Conservation (phyloP, 257 asterid genomes). For the Anisodus acutangulus region DNA sequence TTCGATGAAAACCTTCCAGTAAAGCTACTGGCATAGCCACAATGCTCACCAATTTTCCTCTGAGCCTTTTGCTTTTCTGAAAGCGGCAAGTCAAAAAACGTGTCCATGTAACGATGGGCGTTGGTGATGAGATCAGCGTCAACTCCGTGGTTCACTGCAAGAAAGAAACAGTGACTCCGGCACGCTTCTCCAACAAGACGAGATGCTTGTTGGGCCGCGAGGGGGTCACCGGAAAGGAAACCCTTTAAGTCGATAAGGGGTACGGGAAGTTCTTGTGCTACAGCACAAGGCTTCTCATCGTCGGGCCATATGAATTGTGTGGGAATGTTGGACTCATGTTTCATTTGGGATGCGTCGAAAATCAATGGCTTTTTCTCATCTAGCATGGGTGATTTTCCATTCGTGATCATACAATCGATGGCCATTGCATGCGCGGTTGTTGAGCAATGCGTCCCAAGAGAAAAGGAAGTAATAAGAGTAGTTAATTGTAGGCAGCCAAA, state of each 20-base stretch:
- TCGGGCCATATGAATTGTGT: constrained; percentile 89
- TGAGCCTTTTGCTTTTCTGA: constrained; percentile 61
- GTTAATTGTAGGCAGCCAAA: constrained; percentile 17
- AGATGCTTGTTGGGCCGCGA: constrained; percentile 53
- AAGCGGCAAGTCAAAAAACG: constrained; percentile 68
- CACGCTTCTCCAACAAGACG: constrained; percentile 72
- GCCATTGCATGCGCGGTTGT: constrained; percentile 63
- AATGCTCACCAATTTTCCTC: constrained; percentile 74
- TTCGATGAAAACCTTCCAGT: constrained; percentile 83
- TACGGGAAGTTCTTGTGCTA: constrained; percentile 54
- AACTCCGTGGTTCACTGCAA: constrained; percentile 77
- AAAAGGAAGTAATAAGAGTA: neutral
- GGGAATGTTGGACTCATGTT: constrained; percentile 56
- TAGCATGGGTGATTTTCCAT: constrained; percentile 36
- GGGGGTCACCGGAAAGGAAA: constrained; percentile 68
- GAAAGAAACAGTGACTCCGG: constrained; percentile 69
- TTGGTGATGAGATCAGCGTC: constrained; percentile 52
- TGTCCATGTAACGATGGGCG: constrained; percentile 73
- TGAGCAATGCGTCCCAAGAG: neutral
- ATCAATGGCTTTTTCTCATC: constrained; percentile 35
- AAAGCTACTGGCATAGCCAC: constrained; percentile 95
- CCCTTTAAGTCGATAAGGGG: constrained; percentile 71
- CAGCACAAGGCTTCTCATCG: constrained; percentile 63
- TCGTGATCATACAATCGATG: constrained; percentile 46
- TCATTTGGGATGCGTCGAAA: constrained; percentile 59